Evolutionary conservation across 1,139 yeast species (phyloP).

Genomic region (Taphrina sp.): DNA sequence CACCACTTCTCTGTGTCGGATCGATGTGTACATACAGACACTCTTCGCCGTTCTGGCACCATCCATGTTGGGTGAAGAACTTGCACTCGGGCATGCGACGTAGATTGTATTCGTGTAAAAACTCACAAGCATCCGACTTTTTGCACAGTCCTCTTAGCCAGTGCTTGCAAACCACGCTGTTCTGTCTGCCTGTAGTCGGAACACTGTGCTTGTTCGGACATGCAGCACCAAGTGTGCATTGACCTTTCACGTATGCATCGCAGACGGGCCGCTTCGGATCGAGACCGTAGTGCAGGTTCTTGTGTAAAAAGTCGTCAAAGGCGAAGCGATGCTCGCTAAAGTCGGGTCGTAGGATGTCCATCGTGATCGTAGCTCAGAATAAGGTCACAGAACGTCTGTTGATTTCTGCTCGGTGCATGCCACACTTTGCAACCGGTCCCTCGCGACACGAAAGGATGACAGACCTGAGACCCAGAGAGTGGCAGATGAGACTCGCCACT

Average conservation of each 20-base stretch:
- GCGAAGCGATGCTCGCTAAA: constrained; percentile 51
- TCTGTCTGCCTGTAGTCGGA: constrained; percentile 65
- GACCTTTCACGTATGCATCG: constrained; percentile 67
- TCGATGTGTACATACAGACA: constrained; percentile 90
- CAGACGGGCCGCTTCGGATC: constrained; percentile 92
- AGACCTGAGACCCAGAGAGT: too few relatives aligned
- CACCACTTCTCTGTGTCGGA: constrained; percentile 82
- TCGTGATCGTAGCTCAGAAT: too few relatives aligned
- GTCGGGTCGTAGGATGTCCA: constrained; percentile 21
- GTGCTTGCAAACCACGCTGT: constrained; percentile 80
- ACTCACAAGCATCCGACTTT: constrained; percentile 95
- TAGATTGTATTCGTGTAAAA: constrained; percentile 88
- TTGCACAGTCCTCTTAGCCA: constrained; percentile 97
- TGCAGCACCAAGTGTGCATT: constrained; percentile 78
- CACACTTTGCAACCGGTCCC: too few relatives aligned
- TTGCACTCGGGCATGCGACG: constrained; percentile 94
- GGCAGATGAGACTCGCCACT: too few relatives aligned
- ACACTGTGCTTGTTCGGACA: constrained; percentile 85
- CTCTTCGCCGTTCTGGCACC: constrained; percentile 91
- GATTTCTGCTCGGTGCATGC: too few relatives aligned
- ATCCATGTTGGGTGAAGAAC: constrained; percentile 56
- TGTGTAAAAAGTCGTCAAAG: constrained; percentile 77
- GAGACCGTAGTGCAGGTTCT: constrained; percentile 76
- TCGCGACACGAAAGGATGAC: too few relatives aligned
- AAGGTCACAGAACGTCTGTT: too few relatives aligned